Evolutionary conservation across 2,329 filamentous ascomycete species (phyloP), one percentile per base, ranked within the genome.

Genomic region (Microdochium nivale): DNA sequence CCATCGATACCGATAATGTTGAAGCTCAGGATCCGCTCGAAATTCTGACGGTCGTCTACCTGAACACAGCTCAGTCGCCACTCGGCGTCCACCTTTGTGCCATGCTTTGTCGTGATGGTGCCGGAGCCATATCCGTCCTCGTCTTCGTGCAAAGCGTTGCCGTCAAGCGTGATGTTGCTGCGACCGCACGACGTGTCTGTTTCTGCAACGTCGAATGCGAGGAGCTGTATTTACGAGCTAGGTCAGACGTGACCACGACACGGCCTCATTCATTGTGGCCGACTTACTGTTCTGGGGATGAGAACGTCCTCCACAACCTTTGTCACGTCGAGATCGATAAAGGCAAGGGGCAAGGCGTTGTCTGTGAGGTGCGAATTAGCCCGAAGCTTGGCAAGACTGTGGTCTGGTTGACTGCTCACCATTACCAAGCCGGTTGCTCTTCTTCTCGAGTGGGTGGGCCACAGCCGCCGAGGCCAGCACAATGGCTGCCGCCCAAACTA

Each of bases 21-120:
- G 44, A 80, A 69, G 52, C 64, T 70, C 59, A 80, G 60, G 14
- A 71, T 58, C 58, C 78, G 74, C 48, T 70, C 70, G 48, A 71
- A 62, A 13, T 68, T 65, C 37, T 66, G 60, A 3, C 46, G 40
- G 24, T 67, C 65, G 51, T 68, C 68, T 49, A 68, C 63, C 14
- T 68, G 65, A 37, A 73, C 61, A 54, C 77, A 80, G 53, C 70
- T 67, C 52, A 77, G 72, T 16, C 65, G 60, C 77, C 77, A 80
- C 49, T 67, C 65, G 52, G 73, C 74, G 23, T 66, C 60, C 50
- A 78, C 63, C 49, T 66, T 57, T 51, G 62, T 64, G 51, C 68
- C 70, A 25, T 68, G 58, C 27, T 69, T 63, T 43, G 70, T 64
- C 14, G 63, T 62, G 51, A 80, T 62, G 21, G 65, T 59, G 21